Base-by-base conservation (phyloP, 768 basidiomycete genomes). In the Scleroderma bovista region DNA sequence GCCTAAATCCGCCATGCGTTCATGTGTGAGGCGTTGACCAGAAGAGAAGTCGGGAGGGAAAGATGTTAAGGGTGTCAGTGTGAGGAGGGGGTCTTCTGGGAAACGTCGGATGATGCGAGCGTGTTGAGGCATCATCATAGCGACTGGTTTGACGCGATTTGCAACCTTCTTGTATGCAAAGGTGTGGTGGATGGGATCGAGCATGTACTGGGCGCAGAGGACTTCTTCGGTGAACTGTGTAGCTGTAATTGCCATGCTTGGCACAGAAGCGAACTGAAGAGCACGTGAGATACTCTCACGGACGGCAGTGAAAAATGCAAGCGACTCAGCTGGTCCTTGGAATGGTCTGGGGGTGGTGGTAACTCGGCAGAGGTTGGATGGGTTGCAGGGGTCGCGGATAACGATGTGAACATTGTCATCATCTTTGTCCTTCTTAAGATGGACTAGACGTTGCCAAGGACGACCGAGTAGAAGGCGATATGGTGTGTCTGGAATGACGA, bases 121-220 rank as follows among this genome's bases (percentile, higher is more conserved):
- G n/a, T n/a, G n/a, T n/a, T n/a, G n/a, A n/a, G n/a, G n/a, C n/a
- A n/a, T n/a, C n/a, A n/a, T n/a, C n/a, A n/a, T n/a, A n/a, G n/a
- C n/a, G n/a, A n/a, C n/a, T n/a, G n/a, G n/a, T n/a, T n/a, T n/a
- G 16, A 50, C 23, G 31, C 44, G 44, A 3, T 45, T 26, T 4
- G 38, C 43, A 26, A 50, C 43, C 3, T n/a, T 6, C 17, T 50
- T 50, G 7, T 50, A 50, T n/a, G 44, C 36, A 33, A 33, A 33
- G 32, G 15, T 33, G 32, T 33, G 32, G 32, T 15, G 15, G 32
- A n/a, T 33, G 15, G 32, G 32, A 15, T 33, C 12, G n/a, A 36
- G 12, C 13, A 15, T 36, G n/a, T 36, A 36, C 15, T 33, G 32
- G 15, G 7, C 8, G 32, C 15, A 15, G 15, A 33, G 32, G 32